Conservation (phyloP, 805 yeast species). For the Ascoidea rubescens region DNA sequence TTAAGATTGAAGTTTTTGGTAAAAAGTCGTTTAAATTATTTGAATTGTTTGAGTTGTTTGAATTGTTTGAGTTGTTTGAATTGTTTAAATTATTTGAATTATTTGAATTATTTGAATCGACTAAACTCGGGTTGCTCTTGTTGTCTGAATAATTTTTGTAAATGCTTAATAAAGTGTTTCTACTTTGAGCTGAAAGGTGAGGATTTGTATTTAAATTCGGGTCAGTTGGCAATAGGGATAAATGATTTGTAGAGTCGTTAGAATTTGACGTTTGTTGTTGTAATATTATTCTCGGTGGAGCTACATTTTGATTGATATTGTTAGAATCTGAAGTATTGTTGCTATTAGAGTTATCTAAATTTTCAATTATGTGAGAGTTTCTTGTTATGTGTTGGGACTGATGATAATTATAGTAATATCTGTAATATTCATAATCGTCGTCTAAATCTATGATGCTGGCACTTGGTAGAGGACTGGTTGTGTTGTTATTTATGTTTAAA, state of each 20-base stretch:
- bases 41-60: not conserved
- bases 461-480: conserved; percentile 8
- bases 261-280: not conserved
- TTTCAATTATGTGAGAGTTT: conserved; percentile 8
- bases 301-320: not conserved
- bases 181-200: not conserved
- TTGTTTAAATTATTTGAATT: too few species aligned
- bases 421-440: conserved; percentile 11
- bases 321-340: not conserved
- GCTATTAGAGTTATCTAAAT: conserved; percentile 3
- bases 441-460: conserved; percentile 7
- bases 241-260: not conserved
- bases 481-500: not conserved
- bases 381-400: conserved; percentile 9
- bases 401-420: conserved; percentile 10
- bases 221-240: not conserved
- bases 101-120: not conserved
- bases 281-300: not conserved
- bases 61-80: not conserved
- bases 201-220: not conserved
- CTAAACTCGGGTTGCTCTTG: too few species aligned
- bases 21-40: too few species aligned
- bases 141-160: conserved; percentile 3
- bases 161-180: conserved; percentile 6
- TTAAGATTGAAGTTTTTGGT: not conserved